These are phyloP conservation scores for Mycena vitilis DNA, from an alignment of 768 basidiomycete species.

Conservation along the genomic window DNA sequence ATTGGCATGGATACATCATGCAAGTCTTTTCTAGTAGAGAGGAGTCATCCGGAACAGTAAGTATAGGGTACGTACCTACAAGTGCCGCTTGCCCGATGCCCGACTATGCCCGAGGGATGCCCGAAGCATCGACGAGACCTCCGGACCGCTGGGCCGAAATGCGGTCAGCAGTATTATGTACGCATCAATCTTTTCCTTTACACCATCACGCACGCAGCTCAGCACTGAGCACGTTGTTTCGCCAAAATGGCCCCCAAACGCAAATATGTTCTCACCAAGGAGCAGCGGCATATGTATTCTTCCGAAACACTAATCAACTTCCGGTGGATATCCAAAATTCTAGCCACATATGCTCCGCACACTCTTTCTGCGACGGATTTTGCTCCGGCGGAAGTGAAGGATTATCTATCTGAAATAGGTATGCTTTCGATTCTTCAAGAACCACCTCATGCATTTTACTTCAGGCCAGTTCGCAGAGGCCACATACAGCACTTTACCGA, in stretches of 20 bases:
- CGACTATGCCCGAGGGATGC: too few relatives aligned
- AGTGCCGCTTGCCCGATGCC: too few relatives aligned
- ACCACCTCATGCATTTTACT: slow-evolving; percentile 10
- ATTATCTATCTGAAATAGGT: slow-evolving; percentile 60
- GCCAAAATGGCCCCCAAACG: slow-evolving; percentile 11
- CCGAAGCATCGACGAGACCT: too few relatives aligned
- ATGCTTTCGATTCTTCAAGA: slow-evolving; percentile 22
- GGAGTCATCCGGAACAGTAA: too few relatives aligned
- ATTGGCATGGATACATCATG: too few relatives aligned
- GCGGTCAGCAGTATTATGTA: too few relatives aligned
- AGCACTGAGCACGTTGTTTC: not conserved
- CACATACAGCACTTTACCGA: slow-evolving; percentile 56
- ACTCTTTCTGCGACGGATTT: slow-evolving; percentile 55
- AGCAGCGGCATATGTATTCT: slow-evolving; percentile 62
- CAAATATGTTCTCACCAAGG: slow-evolving; percentile 47
- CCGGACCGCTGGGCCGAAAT: too few relatives aligned
- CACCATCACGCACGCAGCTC: too few relatives aligned
- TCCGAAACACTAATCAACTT: slow-evolving; percentile 67
- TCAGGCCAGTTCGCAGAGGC: slow-evolving; percentile 69
- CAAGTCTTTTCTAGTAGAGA: too few relatives aligned
- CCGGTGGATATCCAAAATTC: slow-evolving; percentile 61
- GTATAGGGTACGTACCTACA: too few relatives aligned
- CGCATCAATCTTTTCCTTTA: not conserved
- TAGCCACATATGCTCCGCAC: slow-evolving; percentile 59
- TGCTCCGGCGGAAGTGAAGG: slow-evolving; percentile 49